Evolutionary conservation across 164 flowering plant species (phyloP).

Genomic region (Sedum album): DNA sequence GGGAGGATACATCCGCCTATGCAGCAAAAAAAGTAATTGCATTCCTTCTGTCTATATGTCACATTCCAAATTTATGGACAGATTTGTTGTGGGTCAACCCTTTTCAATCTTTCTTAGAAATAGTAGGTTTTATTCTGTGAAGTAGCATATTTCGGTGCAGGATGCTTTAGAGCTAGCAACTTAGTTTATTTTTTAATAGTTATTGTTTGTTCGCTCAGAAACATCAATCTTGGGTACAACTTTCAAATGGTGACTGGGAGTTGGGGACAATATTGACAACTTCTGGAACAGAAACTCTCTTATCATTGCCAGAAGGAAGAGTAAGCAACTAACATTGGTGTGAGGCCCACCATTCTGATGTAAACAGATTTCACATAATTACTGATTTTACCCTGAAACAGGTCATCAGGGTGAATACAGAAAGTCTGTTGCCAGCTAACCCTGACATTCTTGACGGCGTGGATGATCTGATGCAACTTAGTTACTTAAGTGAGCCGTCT

Average conservation of each 20-base stretch:
- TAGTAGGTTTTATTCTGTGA: not conserved
- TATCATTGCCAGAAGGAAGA: conserved; percentile 68
- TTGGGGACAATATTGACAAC: conserved; percentile 61
- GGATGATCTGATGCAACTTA: conserved; percentile 97
- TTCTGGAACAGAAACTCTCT: conserved; percentile 53
- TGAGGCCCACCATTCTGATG: not conserved
- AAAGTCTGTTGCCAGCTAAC: conserved; percentile 66
- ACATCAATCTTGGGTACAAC: conserved; percentile 79
- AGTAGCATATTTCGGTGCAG: not conserved
- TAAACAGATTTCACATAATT: not conserved
- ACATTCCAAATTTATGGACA: not conserved
- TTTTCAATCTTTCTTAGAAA: not conserved
- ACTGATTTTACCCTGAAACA: conserved; percentile 15
- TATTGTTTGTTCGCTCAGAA: conserved; percentile 56
- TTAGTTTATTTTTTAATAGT: conserved; percentile 15
- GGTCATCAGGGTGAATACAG: conserved; percentile 67
- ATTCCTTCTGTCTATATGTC: too few species aligned
- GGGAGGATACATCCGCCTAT: conserved; percentile 69
- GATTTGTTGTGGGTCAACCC: not conserved
- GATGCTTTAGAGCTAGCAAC: not conserved
- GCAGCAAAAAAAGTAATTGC: conserved; percentile 60
- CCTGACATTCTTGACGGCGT: conserved; percentile 99
- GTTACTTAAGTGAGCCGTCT: conserved; percentile 94
- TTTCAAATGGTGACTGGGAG: conserved; percentile 82
- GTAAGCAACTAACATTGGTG: conserved; percentile 31